Percentiles rank a stretch among this genome's conserved stretches.
Evolutionary conservation across 129 eudicot genomes (phyloP).

Genomic region (Pulicaria dysenterica): DNA sequence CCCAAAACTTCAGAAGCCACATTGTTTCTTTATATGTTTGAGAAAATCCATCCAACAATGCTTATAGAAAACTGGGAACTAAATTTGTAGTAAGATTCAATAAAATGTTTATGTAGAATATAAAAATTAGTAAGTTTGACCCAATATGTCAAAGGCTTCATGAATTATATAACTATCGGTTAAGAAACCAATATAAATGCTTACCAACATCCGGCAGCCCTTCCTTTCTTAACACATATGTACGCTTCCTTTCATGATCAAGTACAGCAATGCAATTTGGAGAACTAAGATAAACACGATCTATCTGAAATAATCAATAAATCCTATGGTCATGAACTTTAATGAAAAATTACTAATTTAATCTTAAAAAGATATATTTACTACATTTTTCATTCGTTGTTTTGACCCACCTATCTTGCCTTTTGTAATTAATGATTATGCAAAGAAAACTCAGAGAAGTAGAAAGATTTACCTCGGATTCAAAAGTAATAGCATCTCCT

Average conservation of each 20-base stretch:
- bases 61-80: neutral
- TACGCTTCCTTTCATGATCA: conserved; percentile 90
- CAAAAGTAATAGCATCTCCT: conserved; percentile 95
- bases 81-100: neutral
- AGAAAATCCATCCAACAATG: neutral
- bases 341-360: neutral
- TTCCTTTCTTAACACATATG: conserved; percentile 71
- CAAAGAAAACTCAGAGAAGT: neutral
- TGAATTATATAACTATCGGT: neutral
- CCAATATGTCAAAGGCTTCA: conserved; percentile 6
- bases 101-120: neutral
- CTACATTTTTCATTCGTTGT: too few relatives aligned
- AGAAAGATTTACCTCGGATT: conserved; percentile 66
- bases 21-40: neutral
- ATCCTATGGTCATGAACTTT: neutral
- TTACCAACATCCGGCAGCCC: conserved; percentile 93
- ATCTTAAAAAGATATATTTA: neutral
- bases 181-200: conserved; percentile 17
- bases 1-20: neutral
- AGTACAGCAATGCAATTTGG: conserved; percentile 82
- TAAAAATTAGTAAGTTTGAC: conserved; percentile 7
- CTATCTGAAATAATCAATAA: conserved; percentile 54
- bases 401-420: too few relatives aligned
- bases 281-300: conserved; percentile 79
- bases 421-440: too few relatives aligned